Conservation (phyloP, 169 alveolate species). For the Miamiensis avidus region DNA sequence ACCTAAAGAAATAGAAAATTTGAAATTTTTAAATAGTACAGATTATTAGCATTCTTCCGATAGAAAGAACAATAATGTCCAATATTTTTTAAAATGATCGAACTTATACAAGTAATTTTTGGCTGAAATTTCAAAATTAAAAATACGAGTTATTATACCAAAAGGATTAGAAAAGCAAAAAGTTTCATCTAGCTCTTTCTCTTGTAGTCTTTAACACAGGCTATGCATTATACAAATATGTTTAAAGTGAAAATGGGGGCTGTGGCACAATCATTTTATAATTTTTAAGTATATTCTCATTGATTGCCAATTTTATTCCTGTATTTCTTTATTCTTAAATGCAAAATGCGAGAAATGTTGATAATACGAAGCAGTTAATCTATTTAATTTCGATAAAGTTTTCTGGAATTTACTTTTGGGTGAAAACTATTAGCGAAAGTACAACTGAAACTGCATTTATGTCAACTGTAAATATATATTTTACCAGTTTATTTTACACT, state of each 20-base stretch:
- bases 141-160: background rate
- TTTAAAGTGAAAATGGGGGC: background rate
- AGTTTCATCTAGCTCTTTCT: background rate
- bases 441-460: background rate
- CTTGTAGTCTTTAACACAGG: background rate
- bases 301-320: background rate
- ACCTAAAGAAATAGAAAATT: no score
- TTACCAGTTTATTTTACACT: background rate
- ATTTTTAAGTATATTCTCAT: background rate
- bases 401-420: background rate
- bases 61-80: no score
- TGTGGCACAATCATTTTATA: background rate
- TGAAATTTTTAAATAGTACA: no score
- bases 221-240: background rate
- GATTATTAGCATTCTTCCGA: no score
- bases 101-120: no score
- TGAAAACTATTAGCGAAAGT: background rate
- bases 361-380: background rate
- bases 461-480: no score
- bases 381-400: no score
- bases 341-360: background rate
- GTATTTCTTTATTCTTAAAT: background rate
- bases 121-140: background rate
- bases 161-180: background rate
- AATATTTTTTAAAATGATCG: background rate